Percentiles rank a stretch among this genome's conserved stretches.
These are phyloP conservation scores for Scedosporium boydii DNA, from an alignment of 2,329 filamentous ascomycete genomes.

Conservation along the genomic window DNA sequence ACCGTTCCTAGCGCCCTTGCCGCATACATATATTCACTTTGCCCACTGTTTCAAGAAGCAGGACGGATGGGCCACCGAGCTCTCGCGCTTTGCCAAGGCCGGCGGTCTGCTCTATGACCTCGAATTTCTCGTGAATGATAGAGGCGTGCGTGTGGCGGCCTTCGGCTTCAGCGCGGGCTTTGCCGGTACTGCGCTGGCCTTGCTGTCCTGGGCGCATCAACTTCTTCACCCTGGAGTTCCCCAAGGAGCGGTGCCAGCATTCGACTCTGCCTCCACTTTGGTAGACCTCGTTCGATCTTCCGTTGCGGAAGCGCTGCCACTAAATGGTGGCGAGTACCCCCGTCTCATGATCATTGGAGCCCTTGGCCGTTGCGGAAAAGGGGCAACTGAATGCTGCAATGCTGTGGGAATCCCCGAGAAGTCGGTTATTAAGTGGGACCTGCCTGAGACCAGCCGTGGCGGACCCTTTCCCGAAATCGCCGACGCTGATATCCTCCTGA, in stretches of 20 bases:
- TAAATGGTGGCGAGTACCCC: slow-evolving; percentile 46
- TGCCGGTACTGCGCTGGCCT: slow-evolving; percentile 60
- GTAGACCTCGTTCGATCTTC: slow-evolving; percentile 65
- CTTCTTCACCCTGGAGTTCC: slow-evolving; percentile 58
- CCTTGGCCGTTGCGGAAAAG: slow-evolving; percentile 73
- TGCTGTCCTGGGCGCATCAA: slow-evolving; percentile 80
- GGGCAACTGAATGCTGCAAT: slow-evolving; percentile 71
- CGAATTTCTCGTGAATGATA: slow-evolving; percentile 72
- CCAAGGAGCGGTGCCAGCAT: slow-evolving; percentile 41
- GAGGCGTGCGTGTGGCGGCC: slow-evolving; percentile 57
- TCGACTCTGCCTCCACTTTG: slow-evolving; percentile 57
- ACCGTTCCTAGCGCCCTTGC: neutral
- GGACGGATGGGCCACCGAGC: slow-evolving; percentile 66
- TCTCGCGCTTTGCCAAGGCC: slow-evolving; percentile 70
- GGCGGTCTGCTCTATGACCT: slow-evolving; percentile 73
- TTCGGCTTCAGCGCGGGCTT: slow-evolving; percentile 72
- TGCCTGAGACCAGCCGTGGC: slow-evolving; percentile 62
- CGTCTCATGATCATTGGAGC: slow-evolving; percentile 77
- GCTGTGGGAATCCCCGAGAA: slow-evolving; percentile 47
- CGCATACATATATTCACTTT: slow-evolving; percentile 30
- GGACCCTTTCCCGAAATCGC: slow-evolving; percentile 75
- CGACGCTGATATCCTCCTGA: slow-evolving; percentile 68
- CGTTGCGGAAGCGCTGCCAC: slow-evolving; percentile 37
- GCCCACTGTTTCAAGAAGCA: slow-evolving; percentile 71
- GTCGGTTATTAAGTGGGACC: slow-evolving; percentile 57